Conservation (phyloP, 2,329 filamentous ascomycete species). For the Aureobasidium sp. region DNA sequence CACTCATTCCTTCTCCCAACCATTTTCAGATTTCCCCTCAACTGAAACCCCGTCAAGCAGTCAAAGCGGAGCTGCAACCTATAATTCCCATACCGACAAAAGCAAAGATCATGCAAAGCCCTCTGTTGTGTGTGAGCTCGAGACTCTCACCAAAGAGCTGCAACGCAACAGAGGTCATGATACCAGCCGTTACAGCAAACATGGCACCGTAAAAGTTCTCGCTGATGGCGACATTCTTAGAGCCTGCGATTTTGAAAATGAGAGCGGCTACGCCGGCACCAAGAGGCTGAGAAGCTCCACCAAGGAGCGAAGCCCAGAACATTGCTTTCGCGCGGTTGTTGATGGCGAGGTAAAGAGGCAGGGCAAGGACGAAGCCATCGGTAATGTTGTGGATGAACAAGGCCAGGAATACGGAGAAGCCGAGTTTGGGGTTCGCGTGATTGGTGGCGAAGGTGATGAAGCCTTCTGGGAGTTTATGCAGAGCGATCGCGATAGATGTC, state of each 20-base stretch:
- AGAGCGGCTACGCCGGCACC: constrained; percentile 77
- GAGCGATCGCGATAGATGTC: constrained; percentile 86
- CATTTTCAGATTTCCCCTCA: background rate
- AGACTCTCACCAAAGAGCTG: constrained; percentile 83
- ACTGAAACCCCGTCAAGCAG: constrained; percentile 38
- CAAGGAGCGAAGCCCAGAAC: constrained; percentile 73
- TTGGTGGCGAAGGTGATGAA: constrained; percentile 95
- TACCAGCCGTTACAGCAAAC: constrained; percentile 84
- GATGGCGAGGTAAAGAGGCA: constrained; percentile 88
- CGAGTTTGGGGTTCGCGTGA: constrained; percentile 82
- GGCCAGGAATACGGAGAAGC: constrained; percentile 88
- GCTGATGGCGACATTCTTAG: constrained; percentile 41
- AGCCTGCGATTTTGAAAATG: constrained; percentile 70
- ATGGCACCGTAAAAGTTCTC: constrained; percentile 65
- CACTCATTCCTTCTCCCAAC: background rate
- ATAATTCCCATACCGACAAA: constrained; percentile 84
- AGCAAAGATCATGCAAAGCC: constrained; percentile 70
- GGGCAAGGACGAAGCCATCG: constrained; percentile 88
- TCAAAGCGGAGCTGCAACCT: constrained; percentile 77
- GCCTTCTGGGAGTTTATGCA: constrained; percentile 89
- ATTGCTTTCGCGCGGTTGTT: constrained; percentile 75
- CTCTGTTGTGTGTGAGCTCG: constrained; percentile 71
- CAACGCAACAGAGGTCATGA: constrained; percentile 90
- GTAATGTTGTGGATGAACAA: constrained; percentile 98
- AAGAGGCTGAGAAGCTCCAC: constrained; percentile 78